A percentile compares a stretch with the other conserved stretches of the same genome.
phyloP scores from a whole-genome alignment of 768 basidiomycete species.

The Mycena albidolilacea region DNA sequence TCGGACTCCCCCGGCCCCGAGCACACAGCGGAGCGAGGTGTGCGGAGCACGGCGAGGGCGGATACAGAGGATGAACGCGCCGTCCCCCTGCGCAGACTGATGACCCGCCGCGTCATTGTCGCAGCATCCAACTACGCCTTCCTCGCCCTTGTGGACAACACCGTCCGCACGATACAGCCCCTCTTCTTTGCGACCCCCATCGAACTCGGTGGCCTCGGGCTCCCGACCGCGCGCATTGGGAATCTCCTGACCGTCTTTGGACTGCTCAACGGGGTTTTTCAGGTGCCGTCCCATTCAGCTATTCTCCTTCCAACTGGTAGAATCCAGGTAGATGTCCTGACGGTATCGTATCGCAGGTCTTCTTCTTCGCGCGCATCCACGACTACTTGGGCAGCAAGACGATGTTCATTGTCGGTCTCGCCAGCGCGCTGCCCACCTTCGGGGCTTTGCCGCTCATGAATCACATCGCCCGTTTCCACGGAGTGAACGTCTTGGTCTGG shows the following conservation, averaged over 20 bases:
- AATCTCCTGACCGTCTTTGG: constrained; percentile 68
- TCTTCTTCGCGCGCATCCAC: constrained; percentile 67
- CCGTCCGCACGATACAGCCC: constrained; percentile 56
- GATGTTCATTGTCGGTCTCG: constrained; percentile 62
- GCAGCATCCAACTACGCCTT: constrained; percentile 79
- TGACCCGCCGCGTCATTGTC: constrained; percentile 72
- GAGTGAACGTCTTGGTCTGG: constrained; percentile 46
- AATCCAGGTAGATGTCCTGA: too few relatives aligned
- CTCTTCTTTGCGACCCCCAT: constrained; percentile 72
- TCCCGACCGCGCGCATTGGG: constrained; percentile 69
- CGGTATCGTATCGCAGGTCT: constrained; percentile 47
- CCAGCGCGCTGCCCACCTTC: constrained; percentile 60
- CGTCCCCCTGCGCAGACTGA: constrained; percentile 55
- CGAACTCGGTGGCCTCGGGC: constrained; percentile 69
- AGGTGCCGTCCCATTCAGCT: constrained; percentile 47
- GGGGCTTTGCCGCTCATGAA: constrained; percentile 67
- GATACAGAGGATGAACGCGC: constrained; percentile 40
- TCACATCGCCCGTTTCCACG: constrained; percentile 52
- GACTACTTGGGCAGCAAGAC: constrained; percentile 68
- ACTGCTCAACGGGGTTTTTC: constrained; percentile 66
- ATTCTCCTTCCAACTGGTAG: constrained; percentile 51
- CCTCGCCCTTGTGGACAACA: constrained; percentile 67
- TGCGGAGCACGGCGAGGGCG: not conserved
- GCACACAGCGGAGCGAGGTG: constrained; percentile 7
- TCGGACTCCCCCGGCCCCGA: not conserved